These are phyloP conservation scores for Limnanthes douglasii DNA, from an alignment of 345 rosid species.

Conservation along the genomic window DNA sequence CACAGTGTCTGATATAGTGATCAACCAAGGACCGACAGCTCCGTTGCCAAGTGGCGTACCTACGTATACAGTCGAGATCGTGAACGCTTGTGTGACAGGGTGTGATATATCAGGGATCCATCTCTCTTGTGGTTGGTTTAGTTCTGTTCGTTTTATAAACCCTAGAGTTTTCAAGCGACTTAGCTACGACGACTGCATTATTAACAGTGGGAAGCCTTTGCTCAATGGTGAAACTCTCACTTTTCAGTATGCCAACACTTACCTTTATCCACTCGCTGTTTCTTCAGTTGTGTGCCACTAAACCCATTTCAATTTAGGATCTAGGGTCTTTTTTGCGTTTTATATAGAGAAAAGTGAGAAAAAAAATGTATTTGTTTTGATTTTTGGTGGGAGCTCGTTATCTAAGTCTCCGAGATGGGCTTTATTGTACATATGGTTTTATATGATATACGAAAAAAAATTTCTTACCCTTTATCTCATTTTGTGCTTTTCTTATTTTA, in stretches of 20 bases:
- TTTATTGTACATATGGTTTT: no score
- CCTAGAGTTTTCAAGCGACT: constrained; percentile 77
- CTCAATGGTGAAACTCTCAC: constrained; percentile 36
- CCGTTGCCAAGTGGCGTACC: constrained; percentile 76
- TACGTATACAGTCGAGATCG: constrained; percentile 60
- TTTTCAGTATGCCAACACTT: constrained; percentile 70
- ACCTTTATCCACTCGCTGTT: constrained; percentile 57
- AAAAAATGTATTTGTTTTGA: no score
- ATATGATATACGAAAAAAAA: no score
- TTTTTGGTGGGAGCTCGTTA: no score
- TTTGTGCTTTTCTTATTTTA: no score
- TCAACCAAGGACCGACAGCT: constrained; percentile 51
- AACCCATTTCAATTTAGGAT: no score
- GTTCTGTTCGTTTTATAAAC: constrained; percentile 60
- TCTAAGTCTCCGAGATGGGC: no score
- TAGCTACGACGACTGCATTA: constrained; percentile 71
- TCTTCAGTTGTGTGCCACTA: constrained; percentile 39
- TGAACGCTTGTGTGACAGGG: constrained; percentile 51
- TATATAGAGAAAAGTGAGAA: no score
- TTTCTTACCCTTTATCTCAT: no score
- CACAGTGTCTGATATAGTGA: constrained; percentile 35
- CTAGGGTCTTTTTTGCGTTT: no score
- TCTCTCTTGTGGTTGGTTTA: constrained; percentile 81
- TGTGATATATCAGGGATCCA: constrained; percentile 58
- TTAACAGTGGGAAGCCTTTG: constrained; percentile 69